Evolutionary conservation across 306 rosid genomes (phyloP), one percentile per base, ranked within the genome.

Genomic region (Aeschynomene evenia): DNA sequence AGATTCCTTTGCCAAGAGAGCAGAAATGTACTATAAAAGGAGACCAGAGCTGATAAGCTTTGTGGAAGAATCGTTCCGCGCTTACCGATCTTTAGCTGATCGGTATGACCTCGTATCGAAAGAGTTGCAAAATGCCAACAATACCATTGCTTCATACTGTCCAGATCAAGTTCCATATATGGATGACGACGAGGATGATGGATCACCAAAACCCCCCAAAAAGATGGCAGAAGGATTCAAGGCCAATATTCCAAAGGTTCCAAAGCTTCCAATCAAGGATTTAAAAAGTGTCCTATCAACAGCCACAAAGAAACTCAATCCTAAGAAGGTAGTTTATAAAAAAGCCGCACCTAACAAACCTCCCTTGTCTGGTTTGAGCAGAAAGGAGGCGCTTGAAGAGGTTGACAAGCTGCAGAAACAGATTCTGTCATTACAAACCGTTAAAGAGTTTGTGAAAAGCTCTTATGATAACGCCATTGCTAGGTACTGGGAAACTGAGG

Each of bases 91-190:
- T 48, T 77, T 91, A 64, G 97, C 97, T 13, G 97, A 91, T 70
- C 72, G 97, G 40, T 91, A 91, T n/a, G 97, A 91, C 51, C 92
- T 88, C 77, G 72, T 91, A 72, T 91, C 97, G 53, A 91, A 77
- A 3, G 97, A 91, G 83, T 84, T 91, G 71, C 97, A 91, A 50
- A 89, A 88, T 73, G 97, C 97, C 71, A 91, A 91, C 87, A 87
- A 76, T 75, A 89, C 93, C 19, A 88, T 91, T 52, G 97, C 97
- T 68, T 76, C 91, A 54, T 82, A 83, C 37, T 91, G 82, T 40
- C 97, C 97, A 0, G 97, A 91, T 31, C 91, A 91, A 80, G 97
- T 87, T 26, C 88, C 87, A 13, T 85, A 83, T 63, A 86, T 91
- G 87, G 96, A 85, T 29, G 97, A 85, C 2, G 97, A 86, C 0